Base-by-base conservation (phyloP, 1,284 basidiomycete species). In the Pterulicium gracile region DNA sequence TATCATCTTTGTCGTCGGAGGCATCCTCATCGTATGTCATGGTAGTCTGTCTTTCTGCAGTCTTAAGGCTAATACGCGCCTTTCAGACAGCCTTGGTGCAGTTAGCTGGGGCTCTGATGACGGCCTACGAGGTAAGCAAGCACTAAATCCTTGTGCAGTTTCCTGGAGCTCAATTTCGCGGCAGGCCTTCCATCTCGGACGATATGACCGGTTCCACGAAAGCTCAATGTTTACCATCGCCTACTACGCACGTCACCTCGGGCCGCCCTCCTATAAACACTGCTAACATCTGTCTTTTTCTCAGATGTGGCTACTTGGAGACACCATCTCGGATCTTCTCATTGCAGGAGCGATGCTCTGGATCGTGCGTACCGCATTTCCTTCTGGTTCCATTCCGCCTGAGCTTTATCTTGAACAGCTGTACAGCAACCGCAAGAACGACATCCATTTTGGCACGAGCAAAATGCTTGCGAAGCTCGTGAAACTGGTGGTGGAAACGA, bases 251-350 rank as follows among this genome's bases (percentile, higher is more conserved):
- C 4, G 36, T 17, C 5, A n/a, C n/a, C n/a, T n/a, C n/a, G n/a
- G n/a, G n/a, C n/a, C n/a, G n/a, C n/a, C n/a, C n/a, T n/a, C n/a
- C n/a, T n/a, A n/a, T n/a, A n/a, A n/a, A n/a, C n/a, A n/a, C n/a
- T 17, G 36, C 36, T 17, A 39, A 17, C 27, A 10, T 10, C n/a
- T 32, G 27, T 32, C 10, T 32, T 32, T 32, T 7, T n/a, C n/a
- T 32, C 15, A 39, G 36, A 39, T 39, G 36, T 39, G 36, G 36
- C 36, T 39, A 13, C 36, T 39, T 10, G 36, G 36, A 17, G 36
- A 39, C 15, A 39, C 36, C 5, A 18, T 39, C n/a, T 39, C 36
- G 7, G 36, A 39, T 17, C n/a, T 39, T 18, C 36, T 39, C n/a
- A 39, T 39, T 15, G 36, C 36, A 10, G 36, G 36, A 10, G 36